These are phyloP conservation scores for Russula foetens DNA, from an alignment of 768 basidiomycete genomes.

Conservation along the genomic window DNA sequence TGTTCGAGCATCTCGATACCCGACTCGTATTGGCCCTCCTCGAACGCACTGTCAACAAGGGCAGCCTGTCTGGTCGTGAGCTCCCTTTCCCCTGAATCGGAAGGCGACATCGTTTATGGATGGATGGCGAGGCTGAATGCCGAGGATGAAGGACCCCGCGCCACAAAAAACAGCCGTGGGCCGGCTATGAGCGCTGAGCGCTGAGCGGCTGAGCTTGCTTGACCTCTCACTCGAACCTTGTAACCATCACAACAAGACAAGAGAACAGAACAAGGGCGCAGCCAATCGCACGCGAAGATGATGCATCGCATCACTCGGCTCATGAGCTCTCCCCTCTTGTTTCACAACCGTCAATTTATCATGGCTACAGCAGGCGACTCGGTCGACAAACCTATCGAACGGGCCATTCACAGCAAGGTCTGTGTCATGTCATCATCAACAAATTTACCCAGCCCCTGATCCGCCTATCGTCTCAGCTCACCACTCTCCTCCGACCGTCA, in stretches of 20 bases:
- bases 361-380: conserved; percentile 14
- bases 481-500: conserved; percentile 49
- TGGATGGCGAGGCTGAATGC: too few relatives aligned
- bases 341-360: conserved; percentile 19
- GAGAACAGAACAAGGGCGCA: background rate
- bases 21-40: conserved; percentile 68
- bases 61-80: conserved; percentile 22
- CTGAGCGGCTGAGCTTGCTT: background rate
- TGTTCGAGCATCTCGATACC: conserved; percentile 57
- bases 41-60: conserved; percentile 64
- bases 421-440: background rate
- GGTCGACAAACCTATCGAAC: conserved; percentile 15
- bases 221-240: background rate
- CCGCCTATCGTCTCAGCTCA: conserved; percentile 41
- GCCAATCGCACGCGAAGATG: background rate
- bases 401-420: conserved; percentile 21
- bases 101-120: background rate
- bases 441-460: conserved; percentile 14
- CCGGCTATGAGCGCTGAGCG: too few relatives aligned
- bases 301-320: conserved; percentile 10
- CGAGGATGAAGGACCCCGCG: background rate
- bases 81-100: conserved; percentile 6
- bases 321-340: conserved; percentile 15
- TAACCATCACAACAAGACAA: background rate
- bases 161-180: too few relatives aligned